phyloP scores from a whole-genome alignment of 1,284 basidiomycete genomes.

The Trichosporon sp. region DNA sequence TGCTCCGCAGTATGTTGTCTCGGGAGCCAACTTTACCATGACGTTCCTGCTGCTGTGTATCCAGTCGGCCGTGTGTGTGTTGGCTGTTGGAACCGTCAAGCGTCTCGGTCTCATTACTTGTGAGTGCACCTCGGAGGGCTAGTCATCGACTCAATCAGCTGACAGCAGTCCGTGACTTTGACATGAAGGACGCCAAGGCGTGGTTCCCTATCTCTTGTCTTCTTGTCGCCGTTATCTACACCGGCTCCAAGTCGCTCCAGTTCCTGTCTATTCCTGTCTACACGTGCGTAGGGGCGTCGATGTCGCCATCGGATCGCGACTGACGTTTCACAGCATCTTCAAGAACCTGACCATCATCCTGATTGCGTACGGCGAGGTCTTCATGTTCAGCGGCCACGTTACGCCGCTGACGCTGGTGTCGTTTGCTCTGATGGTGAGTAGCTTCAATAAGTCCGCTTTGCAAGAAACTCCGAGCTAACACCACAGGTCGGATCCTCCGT shows the following conservation, averaged over 20 bases:
- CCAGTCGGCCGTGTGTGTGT: conserved; percentile 79
- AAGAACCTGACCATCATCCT: conserved; percentile 99
- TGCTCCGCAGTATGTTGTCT: conserved; percentile 75
- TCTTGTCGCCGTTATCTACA: conserved; percentile 94
- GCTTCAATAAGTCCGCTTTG: too few species aligned
- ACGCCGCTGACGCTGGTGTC: conserved; percentile 81
- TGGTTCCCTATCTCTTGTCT: conserved; percentile 95
- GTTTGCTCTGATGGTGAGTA: conserved; percentile 95
- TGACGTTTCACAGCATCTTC: conserved; percentile 61
- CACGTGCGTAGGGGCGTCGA: conserved; percentile 54
- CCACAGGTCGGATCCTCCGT: conserved; percentile 90
- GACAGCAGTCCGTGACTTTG: conserved; percentile 64
- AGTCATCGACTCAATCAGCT: too few species aligned
- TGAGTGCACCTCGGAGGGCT: too few species aligned
- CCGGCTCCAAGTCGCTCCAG: conserved; percentile 95
- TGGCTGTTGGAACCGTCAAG: conserved; percentile 70
- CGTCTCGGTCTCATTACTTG: conserved; percentile 73
- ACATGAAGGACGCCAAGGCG: conserved; percentile 73
- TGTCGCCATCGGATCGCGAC: too few species aligned
- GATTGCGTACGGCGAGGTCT: conserved; percentile 94
- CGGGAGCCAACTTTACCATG: conserved; percentile 90
- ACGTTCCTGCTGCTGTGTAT: conserved; percentile 90
- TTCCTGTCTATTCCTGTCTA: conserved; percentile 87
- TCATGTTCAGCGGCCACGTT: conserved; percentile 92
- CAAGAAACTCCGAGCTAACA: too few species aligned